Base-by-base conservation (phyloP, 306 rosid species). In the Phaseolus lunatus region DNA sequence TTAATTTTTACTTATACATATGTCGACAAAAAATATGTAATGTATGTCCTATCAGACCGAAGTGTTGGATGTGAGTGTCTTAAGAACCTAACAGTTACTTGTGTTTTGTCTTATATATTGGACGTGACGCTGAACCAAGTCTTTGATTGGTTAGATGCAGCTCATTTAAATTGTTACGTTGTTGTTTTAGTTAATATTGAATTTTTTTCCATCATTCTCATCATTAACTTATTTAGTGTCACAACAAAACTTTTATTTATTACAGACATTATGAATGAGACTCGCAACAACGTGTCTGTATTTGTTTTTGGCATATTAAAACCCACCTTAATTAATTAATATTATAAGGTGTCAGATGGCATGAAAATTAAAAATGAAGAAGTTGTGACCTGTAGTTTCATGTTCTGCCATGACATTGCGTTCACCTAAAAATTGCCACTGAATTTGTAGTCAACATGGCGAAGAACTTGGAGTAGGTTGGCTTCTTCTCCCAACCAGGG, bases 361-460 rank as follows among this genome's bases (percentile, higher is more conserved):
- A 8, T 50, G 23, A 18, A 50, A 18, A 50, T 18, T 58, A 0
- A 14, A 58, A 24, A 13, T 2, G 37, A 57, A 58, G 13, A 58
- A 58, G 39, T 29, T 27, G 43, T 1, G 20, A 12, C 39, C 19
- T 58, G 39, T 57, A 61, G 16, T 22, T 15, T 31, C 14, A 16
- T 53, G 14, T 53, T 20, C 14, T 53, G 27, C 27, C 43, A 37
- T 22, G 10, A 14, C 62, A 3, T 61, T 61, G 20, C 23, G 15
- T 27, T 61, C 22, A 29, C 41, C 4, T 1, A 19, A n/a, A 35
- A 48, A 20, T 75, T 24, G 29, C 61, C 9, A 44, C 67, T 66
- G 57, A 66, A 67, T 15, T 24, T n/a, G 52, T 57, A 5, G 59
- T 72, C 58, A 52, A 62, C 1, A 19, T 50, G 79, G 24, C 77